Evolutionary conservation across 768 basidiomycete genomes (phyloP).

Genomic region (Thelephora ganbajun): DNA sequence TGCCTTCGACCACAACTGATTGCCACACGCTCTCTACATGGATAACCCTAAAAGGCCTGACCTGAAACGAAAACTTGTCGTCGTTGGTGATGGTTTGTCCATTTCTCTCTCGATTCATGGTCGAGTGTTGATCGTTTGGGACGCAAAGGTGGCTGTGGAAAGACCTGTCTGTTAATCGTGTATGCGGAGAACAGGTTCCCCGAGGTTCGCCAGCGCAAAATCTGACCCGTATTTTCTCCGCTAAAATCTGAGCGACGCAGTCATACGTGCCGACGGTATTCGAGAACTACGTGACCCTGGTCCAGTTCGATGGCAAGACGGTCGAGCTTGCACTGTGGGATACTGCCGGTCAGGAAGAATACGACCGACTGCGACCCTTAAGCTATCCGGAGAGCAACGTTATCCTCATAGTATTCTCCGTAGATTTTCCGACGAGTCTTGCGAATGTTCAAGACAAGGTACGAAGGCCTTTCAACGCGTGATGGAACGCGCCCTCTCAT

Average conservation of each 20-base stretch:
- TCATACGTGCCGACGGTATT: constrained; percentile 90
- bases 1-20: too few species aligned
- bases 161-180: constrained; percentile 92
- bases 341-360: constrained; percentile 95
- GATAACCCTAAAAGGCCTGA: constrained; percentile 37
- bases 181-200: constrained; percentile 95
- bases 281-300: constrained; percentile 86
- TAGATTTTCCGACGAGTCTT: constrained; percentile 85
- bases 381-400: constrained; percentile 85
- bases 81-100: constrained; percentile 69
- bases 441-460: constrained; percentile 88
- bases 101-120: constrained; percentile 12
- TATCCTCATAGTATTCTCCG: constrained; percentile 87
- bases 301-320: constrained; percentile 74
- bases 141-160: constrained; percentile 63
- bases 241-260: constrained; percentile 23
- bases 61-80: constrained; percentile 76
- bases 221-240: constrained; percentile 6
- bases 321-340: constrained; percentile 98
- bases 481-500: background rate
- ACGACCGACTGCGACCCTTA: constrained; percentile 75
- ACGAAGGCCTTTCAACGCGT: constrained; percentile 11
- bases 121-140: constrained; percentile 1
- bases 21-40: too few species aligned
- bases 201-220: constrained; percentile 43